A percentile compares a stretch with the other conserved stretches of the same genome.
Evolutionary conservation across 2,329 filamentous ascomycete genomes (phyloP).

Genomic region (Cladosporium velox): DNA sequence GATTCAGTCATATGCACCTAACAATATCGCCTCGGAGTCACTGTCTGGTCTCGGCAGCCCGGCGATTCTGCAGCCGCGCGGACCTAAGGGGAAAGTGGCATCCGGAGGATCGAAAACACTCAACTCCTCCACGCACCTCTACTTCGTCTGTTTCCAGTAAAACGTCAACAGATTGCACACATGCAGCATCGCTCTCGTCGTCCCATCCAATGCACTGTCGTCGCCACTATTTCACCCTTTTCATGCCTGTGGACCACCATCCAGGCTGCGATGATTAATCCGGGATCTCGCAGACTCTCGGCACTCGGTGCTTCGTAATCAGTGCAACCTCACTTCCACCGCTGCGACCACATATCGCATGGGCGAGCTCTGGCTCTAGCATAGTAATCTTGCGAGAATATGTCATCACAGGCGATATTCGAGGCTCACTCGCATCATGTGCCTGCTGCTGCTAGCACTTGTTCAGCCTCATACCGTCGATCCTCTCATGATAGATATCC

Average conservation of each 20-base stretch:
- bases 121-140: not conserved
- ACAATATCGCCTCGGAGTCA: not conserved
- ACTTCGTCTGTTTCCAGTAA: not conserved
- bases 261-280: constrained; percentile 8
- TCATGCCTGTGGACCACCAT: not conserved
- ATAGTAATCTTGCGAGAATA: not conserved
- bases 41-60: not conserved
- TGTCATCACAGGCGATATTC: not conserved
- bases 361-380: not conserved
- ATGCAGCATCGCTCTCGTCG: not conserved
- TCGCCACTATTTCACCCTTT: not conserved
- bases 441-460: not conserved
- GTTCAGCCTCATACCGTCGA: not conserved
- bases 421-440: not conserved
- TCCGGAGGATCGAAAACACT: not conserved
- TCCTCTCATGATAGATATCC: not conserved
- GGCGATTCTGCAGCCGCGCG: not conserved
- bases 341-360: not conserved
- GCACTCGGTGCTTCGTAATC: constrained; percentile 14
- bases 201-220: not conserved
- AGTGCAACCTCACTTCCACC: constrained; percentile 6
- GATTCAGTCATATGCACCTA: not conserved
- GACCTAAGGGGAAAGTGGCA: not conserved
- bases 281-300: not conserved
- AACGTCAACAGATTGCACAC: not conserved